Evolutionary conservation across 345 rosid species (phyloP).

Genomic region (Raphanus sativus): DNA sequence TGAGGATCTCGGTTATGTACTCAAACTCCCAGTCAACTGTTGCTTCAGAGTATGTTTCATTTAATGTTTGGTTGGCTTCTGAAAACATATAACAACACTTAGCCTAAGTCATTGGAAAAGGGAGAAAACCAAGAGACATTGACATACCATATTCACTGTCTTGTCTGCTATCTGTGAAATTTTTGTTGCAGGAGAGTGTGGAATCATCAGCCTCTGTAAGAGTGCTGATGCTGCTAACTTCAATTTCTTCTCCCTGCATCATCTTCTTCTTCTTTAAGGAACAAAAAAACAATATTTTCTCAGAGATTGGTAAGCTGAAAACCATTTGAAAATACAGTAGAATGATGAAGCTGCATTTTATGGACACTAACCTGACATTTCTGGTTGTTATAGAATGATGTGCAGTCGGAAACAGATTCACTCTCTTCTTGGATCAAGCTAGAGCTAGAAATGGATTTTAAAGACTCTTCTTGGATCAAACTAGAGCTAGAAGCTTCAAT

Average conservation of each 20-base stretch:
- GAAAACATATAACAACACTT: constrained; percentile 37
- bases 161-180: constrained; percentile 41
- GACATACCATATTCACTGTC: constrained; percentile 28
- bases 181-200: constrained; percentile 30
- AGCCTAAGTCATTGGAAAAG: neutral
- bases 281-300: neutral
- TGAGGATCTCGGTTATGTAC: constrained; percentile 63
- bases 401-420: constrained; percentile 43
- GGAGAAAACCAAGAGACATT: neutral
- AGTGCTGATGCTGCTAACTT: constrained; percentile 47
- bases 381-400: constrained; percentile 43
- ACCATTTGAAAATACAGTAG: neutral
- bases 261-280: constrained; percentile 15
- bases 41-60: neutral
- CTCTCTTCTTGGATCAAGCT: constrained; percentile 46
- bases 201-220: constrained; percentile 43
- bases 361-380: constrained; percentile 58
- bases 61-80: constrained; percentile 40
- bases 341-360: constrained; percentile 5
- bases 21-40: constrained; percentile 55
- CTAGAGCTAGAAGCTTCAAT: constrained; percentile 56
- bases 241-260: constrained; percentile 42
- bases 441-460: constrained; percentile 46
- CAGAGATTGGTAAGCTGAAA: neutral
- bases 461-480: constrained; percentile 48